Base-by-base conservation (phyloP, 2,329 filamentous ascomycete species). In the Phaeoacremonium minimum region DNA sequence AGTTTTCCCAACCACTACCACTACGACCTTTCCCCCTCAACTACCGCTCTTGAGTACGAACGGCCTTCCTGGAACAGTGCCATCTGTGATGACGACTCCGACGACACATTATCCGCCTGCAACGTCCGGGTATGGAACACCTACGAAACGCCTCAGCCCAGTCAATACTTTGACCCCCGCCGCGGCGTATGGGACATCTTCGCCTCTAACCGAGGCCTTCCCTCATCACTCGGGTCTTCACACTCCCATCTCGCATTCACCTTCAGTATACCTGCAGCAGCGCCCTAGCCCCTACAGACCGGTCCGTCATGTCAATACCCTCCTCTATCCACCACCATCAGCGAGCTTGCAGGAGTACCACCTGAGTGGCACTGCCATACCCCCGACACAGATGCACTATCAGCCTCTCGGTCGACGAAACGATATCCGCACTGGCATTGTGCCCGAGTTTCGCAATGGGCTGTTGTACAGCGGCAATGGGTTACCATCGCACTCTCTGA, bases 241-340 rank as follows among this genome's bases (percentile, higher is more conserved):
- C 35, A 77, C 80, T 7, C 82, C 84, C 6, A 77, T 80, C 30
- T 83, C 86, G 19, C 76, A 93, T 45, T 97, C 93, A 19, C 91
- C 91, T 1, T 90, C 86, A 9, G 79, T 87, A 52, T 94, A 94
- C 61, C 71, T 96, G 26, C 85, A 87, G 52, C 87, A 95, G 56
- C 79, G 93, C 38, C 83, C 86, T 45, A 97, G 91, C 37, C 93
- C 93, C 4, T 97, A 97, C 62, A 86, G 88, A 45, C 91, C 91
- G 2, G 84, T 96, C 28, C 85, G 90, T 36, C 78, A 87, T 42
- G 87, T 96, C 41, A 89, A 93, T 48, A 95, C 88, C 1, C 75
- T 97, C n/a, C 71, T 96, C 18, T 88, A 93, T 40, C 90, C 90
- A 19, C 87, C 89, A 6, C 86, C 89, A 1, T 85, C 87, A 16